These are phyloP conservation scores for Botrytis cinerea DNA, from an alignment of 2,329 filamentous ascomycete species.

Conservation along the genomic window DNA sequence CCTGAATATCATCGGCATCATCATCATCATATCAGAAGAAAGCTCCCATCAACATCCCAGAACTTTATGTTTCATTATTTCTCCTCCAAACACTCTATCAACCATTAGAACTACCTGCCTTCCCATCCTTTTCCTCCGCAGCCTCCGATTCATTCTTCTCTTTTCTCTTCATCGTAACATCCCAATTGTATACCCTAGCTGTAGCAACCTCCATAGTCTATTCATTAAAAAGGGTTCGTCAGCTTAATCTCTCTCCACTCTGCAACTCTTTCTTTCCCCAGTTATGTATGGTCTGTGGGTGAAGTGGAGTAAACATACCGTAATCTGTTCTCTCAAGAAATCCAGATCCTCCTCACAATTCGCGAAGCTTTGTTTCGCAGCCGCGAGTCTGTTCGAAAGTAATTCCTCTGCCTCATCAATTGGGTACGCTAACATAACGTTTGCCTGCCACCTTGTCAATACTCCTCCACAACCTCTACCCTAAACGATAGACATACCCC, in stretches of 20 bases:
- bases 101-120: constrained; percentile 41
- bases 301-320: constrained; percentile 56
- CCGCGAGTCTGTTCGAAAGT: constrained; percentile 72
- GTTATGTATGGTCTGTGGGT: neutral
- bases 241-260: constrained; percentile 12
- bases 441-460: constrained; percentile 60
- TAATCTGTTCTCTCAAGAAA: constrained; percentile 94
- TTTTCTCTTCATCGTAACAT: constrained; percentile 92
- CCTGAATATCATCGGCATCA: constrained; percentile 20
- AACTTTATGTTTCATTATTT: constrained; percentile 21
- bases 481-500: constrained; percentile 58
- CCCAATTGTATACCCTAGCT: constrained; percentile 98
- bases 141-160: constrained; percentile 69
- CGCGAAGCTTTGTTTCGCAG: constrained; percentile 76
- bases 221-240: constrained; percentile 23
- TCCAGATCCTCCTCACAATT: constrained; percentile 97
- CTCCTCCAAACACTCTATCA: constrained; percentile 27
- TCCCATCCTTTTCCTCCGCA: constrained; percentile 39
- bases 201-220: constrained; percentile 84
- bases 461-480: neutral
- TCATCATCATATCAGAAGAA: neutral
- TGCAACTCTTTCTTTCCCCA: neutral
- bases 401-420: constrained; percentile 83
- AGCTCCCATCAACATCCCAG: neutral
- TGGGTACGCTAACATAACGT: constrained; percentile 96